phyloP scores from a whole-genome alignment of 305 asterid species.

The Solanum hybrid region DNA sequence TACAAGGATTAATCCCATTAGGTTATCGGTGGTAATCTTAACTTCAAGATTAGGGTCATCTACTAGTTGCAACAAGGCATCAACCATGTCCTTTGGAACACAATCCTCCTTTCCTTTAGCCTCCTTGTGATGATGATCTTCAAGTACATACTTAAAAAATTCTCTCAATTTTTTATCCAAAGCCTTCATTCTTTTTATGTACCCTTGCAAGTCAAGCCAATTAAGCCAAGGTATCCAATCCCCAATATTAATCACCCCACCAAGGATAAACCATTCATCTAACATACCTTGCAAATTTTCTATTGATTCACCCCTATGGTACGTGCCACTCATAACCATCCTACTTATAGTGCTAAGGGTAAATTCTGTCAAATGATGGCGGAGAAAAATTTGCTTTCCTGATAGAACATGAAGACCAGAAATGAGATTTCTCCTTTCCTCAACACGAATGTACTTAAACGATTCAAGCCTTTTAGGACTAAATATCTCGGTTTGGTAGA shows the following conservation, averaged over 20 bases:
- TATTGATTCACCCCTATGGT: background rate
- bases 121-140: constrained; percentile 6
- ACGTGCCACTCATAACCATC: background rate
- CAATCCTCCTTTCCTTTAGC: constrained; percentile 2
- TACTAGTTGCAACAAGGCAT: constrained; percentile 12
- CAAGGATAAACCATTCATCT: constrained; percentile 5
- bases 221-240: constrained; percentile 6
- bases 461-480: too few relatives aligned
- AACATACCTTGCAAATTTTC: background rate
- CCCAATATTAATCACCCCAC: constrained; percentile 5
- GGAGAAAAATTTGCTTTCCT: constrained; percentile 16
- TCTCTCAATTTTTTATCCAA: background rate
- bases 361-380: constrained; percentile 7
- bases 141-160: constrained; percentile 12
- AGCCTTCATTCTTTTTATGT: background rate
- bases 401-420: constrained; percentile 6
- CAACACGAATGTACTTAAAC: too few relatives aligned
- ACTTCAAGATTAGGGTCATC: constrained; percentile 11
- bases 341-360: background rate
- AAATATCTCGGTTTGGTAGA: too few relatives aligned
- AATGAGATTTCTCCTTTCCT: constrained; percentile 1
- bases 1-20: background rate
- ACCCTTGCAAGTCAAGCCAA: background rate
- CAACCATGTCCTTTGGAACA: constrained; percentile 16
- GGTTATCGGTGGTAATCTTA: background rate